These are phyloP conservation scores for Ogataea salicorniae DNA, from an alignment of 805 yeast species.

Conservation along the genomic window DNA sequence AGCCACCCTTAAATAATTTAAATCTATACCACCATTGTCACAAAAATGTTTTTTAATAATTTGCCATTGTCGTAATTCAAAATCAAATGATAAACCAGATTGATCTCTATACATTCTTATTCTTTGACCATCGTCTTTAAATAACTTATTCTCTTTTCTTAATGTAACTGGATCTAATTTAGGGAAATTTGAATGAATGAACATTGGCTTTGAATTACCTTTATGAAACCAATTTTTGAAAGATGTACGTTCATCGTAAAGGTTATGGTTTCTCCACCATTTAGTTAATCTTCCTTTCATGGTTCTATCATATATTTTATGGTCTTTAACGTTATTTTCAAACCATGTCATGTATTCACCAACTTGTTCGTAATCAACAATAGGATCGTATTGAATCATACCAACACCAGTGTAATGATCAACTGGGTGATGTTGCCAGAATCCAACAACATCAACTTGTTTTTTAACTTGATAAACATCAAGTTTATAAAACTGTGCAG, in stretches of 20 bases:
- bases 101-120: conserved; percentile 29
- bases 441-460: conserved; percentile 47
- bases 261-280: conserved; percentile 12
- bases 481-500: conserved; percentile 39
- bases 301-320: conserved; percentile 4
- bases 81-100: conserved; percentile 39
- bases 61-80: conserved; percentile 55
- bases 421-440: conserved; percentile 26
- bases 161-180: conserved; percentile 43
- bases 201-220: conserved; percentile 28
- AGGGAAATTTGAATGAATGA: conserved; percentile 51
- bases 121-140: conserved; percentile 15
- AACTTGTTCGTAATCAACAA: conserved; percentile 32
- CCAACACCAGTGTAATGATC: conserved; percentile 44
- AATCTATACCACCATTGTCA: conserved; percentile 16
- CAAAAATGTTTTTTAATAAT: conserved; percentile 40
- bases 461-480: conserved; percentile 46
- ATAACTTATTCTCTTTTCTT: conserved; percentile 33
- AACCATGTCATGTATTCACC: conserved; percentile 18
- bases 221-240: conserved; percentile 21
- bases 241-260: conserved; percentile 11
- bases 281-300: conserved; percentile 5
- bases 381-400: conserved; percentile 54
- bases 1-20: conserved; percentile 20
- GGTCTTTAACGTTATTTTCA: conserved; percentile 1